Evolutionary conservation across 805 yeast species (phyloP), one percentile per base, ranked within the genome.

Genomic region (Saturnispora zaruensis): DNA sequence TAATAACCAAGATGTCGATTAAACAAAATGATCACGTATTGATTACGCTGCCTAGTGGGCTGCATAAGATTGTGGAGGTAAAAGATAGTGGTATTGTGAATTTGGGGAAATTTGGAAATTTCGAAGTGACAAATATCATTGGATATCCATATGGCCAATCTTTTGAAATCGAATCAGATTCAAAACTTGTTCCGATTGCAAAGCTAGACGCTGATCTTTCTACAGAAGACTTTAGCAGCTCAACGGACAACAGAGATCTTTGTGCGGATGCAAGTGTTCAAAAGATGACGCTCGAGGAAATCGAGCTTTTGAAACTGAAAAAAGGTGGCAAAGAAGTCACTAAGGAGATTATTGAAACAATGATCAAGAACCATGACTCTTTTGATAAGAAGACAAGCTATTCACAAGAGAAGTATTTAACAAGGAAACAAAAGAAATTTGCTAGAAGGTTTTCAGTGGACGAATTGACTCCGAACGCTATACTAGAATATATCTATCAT

Each of bases 41-140:
- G 58, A 65, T 93, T 34, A 75, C 84, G 48, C 72, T 89, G 51
- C 98, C 98, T 0, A 87, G 96, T 2, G 86, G 82, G 47, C 84
- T 86, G 50, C 65, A 81, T 60, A 83, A 87, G 62, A 74, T 90
- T 37, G 79, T 84, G n/a, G 79, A 82, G 57, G 69, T 90, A 52
- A 75, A 73, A 45, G 73, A 77, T 3, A 80, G 77, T 30, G 79
- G 82, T 0, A 63, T 76, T 9, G 75, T 93, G 18, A 78, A 80
- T 49, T 72, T 93, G 55, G 99, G 99, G 2, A 91, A 93, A 63
- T 93, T 91, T 66, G 99, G 99, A 18, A 72, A 84, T 0, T 93
- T 93, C 63, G 69, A 75, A 28, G 87, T 84, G 2, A 79, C 82
- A 54, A 84, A 78, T 47, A 75, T 91, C 11, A 65, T 91, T 38